Base-by-base conservation (phyloP, 192 early-diverging fungal genomes). In the Mortierella alpina region DNA sequence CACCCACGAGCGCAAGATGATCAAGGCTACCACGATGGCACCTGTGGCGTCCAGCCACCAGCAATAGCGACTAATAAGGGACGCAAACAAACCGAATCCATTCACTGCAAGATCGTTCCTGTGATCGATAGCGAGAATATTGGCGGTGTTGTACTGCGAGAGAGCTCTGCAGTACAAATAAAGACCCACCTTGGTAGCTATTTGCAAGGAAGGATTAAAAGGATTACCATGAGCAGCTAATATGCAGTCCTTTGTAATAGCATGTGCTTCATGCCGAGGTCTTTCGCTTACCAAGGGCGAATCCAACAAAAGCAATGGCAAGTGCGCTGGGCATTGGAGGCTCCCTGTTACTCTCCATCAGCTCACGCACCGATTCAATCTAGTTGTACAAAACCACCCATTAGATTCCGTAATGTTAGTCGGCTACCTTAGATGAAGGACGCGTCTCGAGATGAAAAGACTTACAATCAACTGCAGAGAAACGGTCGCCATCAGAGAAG, bases 11-110 rank as follows among this genome's bases (percentile, higher is more conserved):
- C 84, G 84, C 40, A 93, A 73, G 52, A 95, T 95, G 58, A 92
- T 84, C 20, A 93, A 68, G 12, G 92, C 89, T 39, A 95, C 87
- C 11, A 91, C 41, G 18, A 95, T 90, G 48, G 89, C 91, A 39
- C 93, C 93, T 48, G 89, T 66, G 23, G 94, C 89, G 67, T 95
- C 94, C 62, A 95, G 85, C 92, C 93, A 95, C 49, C 88, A 86
- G 62, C 91, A 60, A 40, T 87, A 87, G 52, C 84, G 82, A 59
- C 92, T 90, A 4, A 90, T 72, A 15, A 94, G 75, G 20, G 91
- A 90, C 69, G 92, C 92, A 45, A 85, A 58, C 58, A 95, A 79
- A 22, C 94, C 94, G 51, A 94, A 86, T 5, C 87, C 83, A 67
- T 95, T 95, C 55, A 94, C 88, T 7, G 90, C 53, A 56, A 95